Evolutionary conservation across 208 protist genomes (phyloP).

Genomic region (Borovskyia barvae): DNA sequence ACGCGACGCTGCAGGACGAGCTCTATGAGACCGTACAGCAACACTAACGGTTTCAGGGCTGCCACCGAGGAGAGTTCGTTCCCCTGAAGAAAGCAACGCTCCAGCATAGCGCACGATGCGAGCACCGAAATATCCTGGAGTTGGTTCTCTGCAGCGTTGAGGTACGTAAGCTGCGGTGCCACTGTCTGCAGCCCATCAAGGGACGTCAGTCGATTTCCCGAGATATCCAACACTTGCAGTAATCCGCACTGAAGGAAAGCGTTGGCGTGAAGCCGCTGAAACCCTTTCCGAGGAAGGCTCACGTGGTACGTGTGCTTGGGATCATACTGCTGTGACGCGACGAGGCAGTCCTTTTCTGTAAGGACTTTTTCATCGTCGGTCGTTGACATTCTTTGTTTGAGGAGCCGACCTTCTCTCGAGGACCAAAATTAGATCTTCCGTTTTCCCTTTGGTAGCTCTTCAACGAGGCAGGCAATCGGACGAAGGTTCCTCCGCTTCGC

Average conservation of each 20-base stretch:
- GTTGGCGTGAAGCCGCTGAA: constrained; percentile 24
- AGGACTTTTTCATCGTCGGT: not conserved
- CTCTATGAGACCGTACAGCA: constrained; percentile 37
- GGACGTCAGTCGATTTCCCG: constrained; percentile 54
- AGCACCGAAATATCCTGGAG: constrained; percentile 43
- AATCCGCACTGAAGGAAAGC: constrained; percentile 38
- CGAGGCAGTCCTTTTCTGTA: constrained; percentile 43
- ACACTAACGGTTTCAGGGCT: constrained; percentile 34
- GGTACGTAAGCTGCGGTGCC: constrained; percentile 40
- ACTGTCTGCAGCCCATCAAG: constrained; percentile 52
- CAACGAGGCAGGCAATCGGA: not conserved
- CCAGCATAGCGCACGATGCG: constrained; percentile 23
- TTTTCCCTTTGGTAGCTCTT: not conserved
- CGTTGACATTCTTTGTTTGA: not conserved
- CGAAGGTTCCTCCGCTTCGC: not conserved
- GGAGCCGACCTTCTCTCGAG: no score
- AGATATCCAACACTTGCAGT: constrained; percentile 60
- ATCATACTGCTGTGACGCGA: constrained; percentile 68
- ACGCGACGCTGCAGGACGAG: constrained; percentile 48
- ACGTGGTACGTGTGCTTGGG: constrained; percentile 38
- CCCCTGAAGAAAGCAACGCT: constrained; percentile 52
- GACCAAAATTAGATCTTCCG: no score
- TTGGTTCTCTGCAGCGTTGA: constrained; percentile 74
- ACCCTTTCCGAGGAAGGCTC: constrained; percentile 15
- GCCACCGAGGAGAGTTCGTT: constrained; percentile 49